These are phyloP conservation scores for Cymbopogon citratus DNA, from an alignment of 176 grass and related monocot species.

Conservation along the genomic window DNA sequence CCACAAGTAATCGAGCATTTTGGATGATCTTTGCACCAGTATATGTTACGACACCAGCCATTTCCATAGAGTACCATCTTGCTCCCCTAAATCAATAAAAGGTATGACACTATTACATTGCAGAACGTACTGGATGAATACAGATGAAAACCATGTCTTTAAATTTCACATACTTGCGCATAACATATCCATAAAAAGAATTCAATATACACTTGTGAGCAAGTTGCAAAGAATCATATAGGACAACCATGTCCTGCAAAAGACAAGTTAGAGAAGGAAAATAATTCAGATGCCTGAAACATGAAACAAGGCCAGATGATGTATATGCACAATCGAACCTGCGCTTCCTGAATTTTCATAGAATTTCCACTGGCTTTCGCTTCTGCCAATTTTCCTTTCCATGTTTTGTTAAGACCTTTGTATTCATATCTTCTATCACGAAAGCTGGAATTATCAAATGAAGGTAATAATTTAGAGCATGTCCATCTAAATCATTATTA, in stretches of 20 bases:
- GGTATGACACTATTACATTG: constrained; percentile 12
- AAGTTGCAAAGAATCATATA: constrained; percentile 97
- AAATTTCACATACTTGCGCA: constrained; percentile 83
- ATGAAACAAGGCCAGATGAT: not conserved
- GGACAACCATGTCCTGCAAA: constrained; percentile 96
- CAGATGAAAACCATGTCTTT: constrained; percentile 15
- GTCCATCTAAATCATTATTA: constrained; percentile 11
- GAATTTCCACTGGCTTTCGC: constrained; percentile 82
- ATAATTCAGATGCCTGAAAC: constrained; percentile 24
- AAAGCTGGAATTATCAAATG: constrained; percentile 67
- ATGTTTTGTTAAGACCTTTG: constrained; percentile 97
- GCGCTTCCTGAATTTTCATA: constrained; percentile 98
- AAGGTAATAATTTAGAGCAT: constrained; percentile 20
- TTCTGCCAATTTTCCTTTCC: constrained; percentile 89
- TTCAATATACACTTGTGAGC: constrained; percentile 99
- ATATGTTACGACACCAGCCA: constrained; percentile 98
- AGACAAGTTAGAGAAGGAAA: constrained; percentile 18
- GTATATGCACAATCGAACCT: constrained; percentile 38
- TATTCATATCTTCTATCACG: constrained; percentile 98
- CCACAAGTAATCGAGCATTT: constrained; percentile 68
- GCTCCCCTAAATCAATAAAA: constrained; percentile 70
- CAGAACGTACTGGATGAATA: constrained; percentile 7
- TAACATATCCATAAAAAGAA: constrained; percentile 99
- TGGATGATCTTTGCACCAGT: constrained; percentile 97
- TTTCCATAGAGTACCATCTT: constrained; percentile 99